Conservation (phyloP, 2,329 filamentous ascomycete species). For the Coniella vitis region DNA sequence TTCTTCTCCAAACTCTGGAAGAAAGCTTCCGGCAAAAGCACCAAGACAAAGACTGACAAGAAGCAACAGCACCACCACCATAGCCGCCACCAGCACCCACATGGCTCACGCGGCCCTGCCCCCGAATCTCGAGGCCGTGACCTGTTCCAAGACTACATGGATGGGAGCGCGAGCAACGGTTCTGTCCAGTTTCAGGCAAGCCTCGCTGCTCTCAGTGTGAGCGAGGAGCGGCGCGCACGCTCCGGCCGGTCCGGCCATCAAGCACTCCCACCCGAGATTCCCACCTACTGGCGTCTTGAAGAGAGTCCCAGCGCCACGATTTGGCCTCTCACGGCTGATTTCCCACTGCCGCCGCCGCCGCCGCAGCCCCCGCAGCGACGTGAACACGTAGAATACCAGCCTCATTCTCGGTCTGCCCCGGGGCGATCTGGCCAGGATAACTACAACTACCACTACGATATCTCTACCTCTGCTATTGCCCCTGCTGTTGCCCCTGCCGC, state of each 20-base stretch:
- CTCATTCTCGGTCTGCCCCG: too few species aligned
- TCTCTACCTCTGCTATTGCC: too few species aligned
- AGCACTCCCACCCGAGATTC: background rate
- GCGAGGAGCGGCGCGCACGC: background rate
- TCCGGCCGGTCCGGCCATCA: background rate
- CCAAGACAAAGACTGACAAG: background rate
- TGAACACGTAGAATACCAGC: too few species aligned
- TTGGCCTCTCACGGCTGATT: background rate
- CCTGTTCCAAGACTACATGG: background rate
- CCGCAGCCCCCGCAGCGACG: too few species aligned
- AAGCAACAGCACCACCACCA: background rate
- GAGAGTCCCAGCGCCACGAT: too few species aligned
- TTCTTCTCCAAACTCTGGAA: background rate
- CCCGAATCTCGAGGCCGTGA: background rate
- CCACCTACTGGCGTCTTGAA: too few species aligned
- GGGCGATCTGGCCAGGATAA: too few species aligned
- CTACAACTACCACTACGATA: too few species aligned
- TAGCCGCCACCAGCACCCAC: background rate
- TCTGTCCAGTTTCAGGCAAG: background rate
- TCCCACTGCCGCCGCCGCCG: background rate
- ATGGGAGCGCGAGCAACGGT: background rate
- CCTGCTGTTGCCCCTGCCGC: too few species aligned
- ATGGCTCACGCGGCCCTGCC: too few species aligned
- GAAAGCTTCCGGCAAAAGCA: background rate
- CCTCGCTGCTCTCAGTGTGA: background rate